A percentile compares a stretch with the other conserved stretches of the same genome.
Conservation (phyloP, 2,329 filamentous ascomycete genomes). For the Claviceps capensis region DNA sequence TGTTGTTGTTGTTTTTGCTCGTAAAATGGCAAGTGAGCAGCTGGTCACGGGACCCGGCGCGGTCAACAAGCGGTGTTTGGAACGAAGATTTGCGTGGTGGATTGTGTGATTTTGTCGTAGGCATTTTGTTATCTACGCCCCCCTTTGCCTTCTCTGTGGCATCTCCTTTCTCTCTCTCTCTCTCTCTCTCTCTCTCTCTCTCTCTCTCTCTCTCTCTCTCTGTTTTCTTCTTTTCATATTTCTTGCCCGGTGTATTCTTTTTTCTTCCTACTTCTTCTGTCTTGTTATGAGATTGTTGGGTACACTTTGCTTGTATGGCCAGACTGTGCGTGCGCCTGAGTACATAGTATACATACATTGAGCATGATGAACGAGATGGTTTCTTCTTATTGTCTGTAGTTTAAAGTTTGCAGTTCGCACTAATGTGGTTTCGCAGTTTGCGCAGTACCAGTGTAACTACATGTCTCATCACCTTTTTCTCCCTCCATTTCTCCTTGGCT, state of each 20-base stretch:
- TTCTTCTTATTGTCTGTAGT: too few relatives aligned
- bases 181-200: neutral
- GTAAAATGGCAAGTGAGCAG: neutral
- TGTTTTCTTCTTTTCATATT: neutral
- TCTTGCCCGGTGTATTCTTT: neutral
- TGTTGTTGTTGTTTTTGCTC: neutral
- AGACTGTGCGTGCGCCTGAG: neutral
- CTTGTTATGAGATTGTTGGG: neutral
- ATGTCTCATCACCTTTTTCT: too few relatives aligned
- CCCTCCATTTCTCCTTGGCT: too few relatives aligned
- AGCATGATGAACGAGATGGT: too few relatives aligned
- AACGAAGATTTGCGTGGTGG: neutral
- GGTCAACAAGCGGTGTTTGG: slow-evolving; percentile 2
- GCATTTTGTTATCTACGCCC: neutral
- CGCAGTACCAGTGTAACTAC: too few relatives aligned
- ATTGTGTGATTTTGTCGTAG: neutral
- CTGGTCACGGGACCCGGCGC: neutral
- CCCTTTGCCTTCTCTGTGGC: neutral
- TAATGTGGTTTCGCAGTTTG: too few relatives aligned
- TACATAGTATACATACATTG: neutral
- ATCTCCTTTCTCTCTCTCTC: neutral
- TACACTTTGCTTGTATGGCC: slow-evolving; percentile 1
- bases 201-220: neutral
- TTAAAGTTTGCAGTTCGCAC: too few relatives aligned
- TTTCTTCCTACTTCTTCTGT: neutral